These are phyloP conservation scores for Calonectria multiphialidica DNA, from an alignment of 2,329 filamentous ascomycete species.

Conservation along the genomic window DNA sequence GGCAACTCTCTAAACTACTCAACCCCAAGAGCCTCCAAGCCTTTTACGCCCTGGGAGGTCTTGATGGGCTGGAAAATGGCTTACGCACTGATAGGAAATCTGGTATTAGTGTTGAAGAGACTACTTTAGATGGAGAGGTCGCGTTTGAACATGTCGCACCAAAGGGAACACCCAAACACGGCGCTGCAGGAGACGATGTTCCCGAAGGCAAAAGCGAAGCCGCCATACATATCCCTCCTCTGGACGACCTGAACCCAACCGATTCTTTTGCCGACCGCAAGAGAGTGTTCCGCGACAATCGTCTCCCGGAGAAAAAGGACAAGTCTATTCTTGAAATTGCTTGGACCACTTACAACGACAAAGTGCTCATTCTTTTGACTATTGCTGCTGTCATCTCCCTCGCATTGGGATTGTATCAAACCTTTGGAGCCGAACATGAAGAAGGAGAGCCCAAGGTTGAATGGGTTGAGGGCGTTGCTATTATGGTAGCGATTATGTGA, in stretches of 20 bases:
- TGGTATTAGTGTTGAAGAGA: slow-evolving; percentile 80
- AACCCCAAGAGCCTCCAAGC: slow-evolving; percentile 84
- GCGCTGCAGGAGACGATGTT: slow-evolving; percentile 47
- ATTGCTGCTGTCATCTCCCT: slow-evolving; percentile 77
- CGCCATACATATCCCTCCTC: slow-evolving; percentile 41
- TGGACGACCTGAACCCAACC: slow-evolving; percentile 35
- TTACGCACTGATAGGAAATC: slow-evolving; percentile 73
- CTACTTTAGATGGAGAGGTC: slow-evolving; percentile 70
- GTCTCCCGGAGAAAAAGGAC: slow-evolving; percentile 72
- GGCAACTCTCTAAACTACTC: slow-evolving; percentile 82
- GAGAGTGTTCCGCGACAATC: slow-evolving; percentile 69
- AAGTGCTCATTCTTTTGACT: slow-evolving; percentile 77
- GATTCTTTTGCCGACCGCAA: slow-evolving; percentile 44
- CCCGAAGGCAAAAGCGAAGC: slow-evolving; percentile 44
- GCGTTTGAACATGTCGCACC: slow-evolving; percentile 73
- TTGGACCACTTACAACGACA: slow-evolving; percentile 81
- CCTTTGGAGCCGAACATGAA: slow-evolving; percentile 63
- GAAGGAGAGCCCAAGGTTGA: slow-evolving; percentile 67
- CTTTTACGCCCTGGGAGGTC: slow-evolving; percentile 80
- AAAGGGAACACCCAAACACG: slow-evolving; percentile 51
- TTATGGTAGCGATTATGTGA: slow-evolving; percentile 70
- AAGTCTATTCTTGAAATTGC: slow-evolving; percentile 71
- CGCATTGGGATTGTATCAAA: slow-evolving; percentile 78
- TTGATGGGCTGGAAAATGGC: slow-evolving; percentile 80
- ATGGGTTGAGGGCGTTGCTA: slow-evolving; percentile 77